A percentile compares a stretch with the other conserved stretches of the same genome.
phyloP scores from a whole-genome alignment of 306 rosid species.

The Citrullus colocynthis region DNA sequence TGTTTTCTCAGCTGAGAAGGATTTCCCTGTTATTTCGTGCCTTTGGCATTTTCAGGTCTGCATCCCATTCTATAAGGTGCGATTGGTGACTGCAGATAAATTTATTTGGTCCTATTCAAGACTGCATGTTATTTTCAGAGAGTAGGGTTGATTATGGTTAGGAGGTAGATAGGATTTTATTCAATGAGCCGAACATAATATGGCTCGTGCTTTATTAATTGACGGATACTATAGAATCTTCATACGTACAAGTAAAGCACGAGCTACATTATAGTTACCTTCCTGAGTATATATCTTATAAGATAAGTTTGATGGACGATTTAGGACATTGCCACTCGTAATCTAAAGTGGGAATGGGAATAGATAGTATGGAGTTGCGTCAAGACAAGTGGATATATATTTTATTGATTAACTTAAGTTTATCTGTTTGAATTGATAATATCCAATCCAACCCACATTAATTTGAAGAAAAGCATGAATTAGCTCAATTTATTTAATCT shows the following conservation, averaged over 20 bases:
- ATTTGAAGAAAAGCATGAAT: background rate
- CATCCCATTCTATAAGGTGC: background rate
- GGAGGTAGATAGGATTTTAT: background rate
- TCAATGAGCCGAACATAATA: background rate
- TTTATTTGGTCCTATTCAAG: background rate
- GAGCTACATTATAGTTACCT: background rate
- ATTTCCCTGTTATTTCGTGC: background rate
- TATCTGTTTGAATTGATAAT: background rate
- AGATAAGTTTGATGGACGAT: background rate
- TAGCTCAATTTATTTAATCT: background rate
- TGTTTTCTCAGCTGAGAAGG: background rate
- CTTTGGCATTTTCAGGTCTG: background rate
- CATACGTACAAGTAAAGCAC: background rate
- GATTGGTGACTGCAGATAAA: background rate
- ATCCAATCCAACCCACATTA: background rate
- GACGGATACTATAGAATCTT: background rate
- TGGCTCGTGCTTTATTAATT: background rate
- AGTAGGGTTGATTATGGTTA: background rate
- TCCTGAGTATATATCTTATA: background rate
- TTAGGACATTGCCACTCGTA: too few species aligned
- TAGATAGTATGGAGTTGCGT: background rate
- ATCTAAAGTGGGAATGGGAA: background rate
- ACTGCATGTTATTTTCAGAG: background rate
- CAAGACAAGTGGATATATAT: background rate
- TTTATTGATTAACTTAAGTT: background rate